Percentiles rank a stretch among this genome's conserved stretches.
These are phyloP conservation scores for Petunia axillaris DNA, from an alignment of 257 asterid genomes.

Conservation along the genomic window DNA sequence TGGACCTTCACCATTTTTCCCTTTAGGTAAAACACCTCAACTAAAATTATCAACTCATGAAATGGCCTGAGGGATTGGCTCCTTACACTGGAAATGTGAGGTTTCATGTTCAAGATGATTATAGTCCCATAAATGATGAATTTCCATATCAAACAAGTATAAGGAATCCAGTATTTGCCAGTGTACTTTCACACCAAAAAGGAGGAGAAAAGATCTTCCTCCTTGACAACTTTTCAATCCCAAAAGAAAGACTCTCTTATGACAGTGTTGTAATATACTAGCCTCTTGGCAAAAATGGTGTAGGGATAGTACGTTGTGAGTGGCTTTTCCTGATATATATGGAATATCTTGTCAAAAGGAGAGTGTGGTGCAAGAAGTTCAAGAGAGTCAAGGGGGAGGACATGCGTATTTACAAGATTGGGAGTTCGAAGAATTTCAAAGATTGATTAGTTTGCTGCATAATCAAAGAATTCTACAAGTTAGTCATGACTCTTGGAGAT, in stretches of 20 bases:
- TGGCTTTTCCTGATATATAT: too few species aligned
- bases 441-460: too few species aligned
- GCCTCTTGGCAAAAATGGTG: too few species aligned
- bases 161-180: neutral
- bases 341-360: too few species aligned
- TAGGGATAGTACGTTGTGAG: too few species aligned
- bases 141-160: neutral
- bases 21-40: slow-evolving; percentile 16
- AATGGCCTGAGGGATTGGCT: neutral
- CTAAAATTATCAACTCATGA: neutral
- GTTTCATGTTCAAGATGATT: slow-evolving; percentile 16
- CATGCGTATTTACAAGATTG: too few species aligned
- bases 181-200: neutral
- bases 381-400: too few species aligned
- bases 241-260: slow-evolving; percentile 9
- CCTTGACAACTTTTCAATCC: slow-evolving; percentile 6
- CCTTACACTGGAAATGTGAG: neutral
- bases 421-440: too few species aligned
- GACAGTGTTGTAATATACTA: neutral
- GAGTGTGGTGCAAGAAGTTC: too few species aligned
- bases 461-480: too few species aligned
- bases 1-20: neutral
- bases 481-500: too few species aligned
- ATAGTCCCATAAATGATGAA: slow-evolving; percentile 1
- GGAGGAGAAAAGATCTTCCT: neutral